Evolutionary conservation across 106 monocot genomes (phyloP).

Genomic region (Iris macrosiphon): DNA sequence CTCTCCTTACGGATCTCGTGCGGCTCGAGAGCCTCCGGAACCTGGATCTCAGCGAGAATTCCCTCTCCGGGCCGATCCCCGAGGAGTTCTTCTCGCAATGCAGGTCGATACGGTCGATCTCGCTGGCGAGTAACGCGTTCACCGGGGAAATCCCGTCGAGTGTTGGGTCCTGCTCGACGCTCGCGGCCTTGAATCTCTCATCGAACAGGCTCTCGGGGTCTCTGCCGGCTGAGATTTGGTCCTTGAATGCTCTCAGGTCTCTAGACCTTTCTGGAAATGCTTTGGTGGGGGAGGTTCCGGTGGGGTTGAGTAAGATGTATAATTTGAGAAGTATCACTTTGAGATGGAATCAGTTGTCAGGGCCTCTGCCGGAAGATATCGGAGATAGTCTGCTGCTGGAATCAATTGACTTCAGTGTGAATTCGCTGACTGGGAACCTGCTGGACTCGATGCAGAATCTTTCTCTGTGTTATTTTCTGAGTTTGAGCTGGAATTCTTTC

Average conservation of each 20-base stretch:
- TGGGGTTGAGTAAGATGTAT: constrained; percentile 26
- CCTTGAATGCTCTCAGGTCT: constrained; percentile 29
- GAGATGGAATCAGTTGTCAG: constrained; percentile 36
- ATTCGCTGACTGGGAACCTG: constrained; percentile 37
- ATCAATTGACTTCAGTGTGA: constrained; percentile 36
- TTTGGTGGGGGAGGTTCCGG: constrained; percentile 34
- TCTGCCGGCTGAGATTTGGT: constrained; percentile 36
- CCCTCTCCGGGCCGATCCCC: constrained; percentile 41
- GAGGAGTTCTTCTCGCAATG: constrained; percentile 50
- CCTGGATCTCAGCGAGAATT: constrained; percentile 48
- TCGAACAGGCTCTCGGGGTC: constrained; percentile 39
- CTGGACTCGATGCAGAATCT: constrained; percentile 41
- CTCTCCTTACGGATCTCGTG: constrained; percentile 26
- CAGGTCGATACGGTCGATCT: constrained; percentile 24
- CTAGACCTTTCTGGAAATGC: constrained; percentile 52
- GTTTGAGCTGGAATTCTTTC: constrained; percentile 34
- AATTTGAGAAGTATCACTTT: constrained; percentile 37
- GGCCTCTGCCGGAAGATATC: constrained; percentile 33
- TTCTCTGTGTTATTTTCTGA: constrained; percentile 24
- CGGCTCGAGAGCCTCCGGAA: constrained; percentile 23
- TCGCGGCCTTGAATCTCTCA: constrained; percentile 41
- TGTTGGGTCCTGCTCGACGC: constrained; percentile 38
- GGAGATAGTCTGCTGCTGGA: constrained; percentile 35
- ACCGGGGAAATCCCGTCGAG: constrained; percentile 33
- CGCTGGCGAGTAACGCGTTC: constrained; percentile 43